Evolutionary conservation across 768 basidiomycete species (phyloP).

Genomic region (Xerocomus spinulosus): DNA sequence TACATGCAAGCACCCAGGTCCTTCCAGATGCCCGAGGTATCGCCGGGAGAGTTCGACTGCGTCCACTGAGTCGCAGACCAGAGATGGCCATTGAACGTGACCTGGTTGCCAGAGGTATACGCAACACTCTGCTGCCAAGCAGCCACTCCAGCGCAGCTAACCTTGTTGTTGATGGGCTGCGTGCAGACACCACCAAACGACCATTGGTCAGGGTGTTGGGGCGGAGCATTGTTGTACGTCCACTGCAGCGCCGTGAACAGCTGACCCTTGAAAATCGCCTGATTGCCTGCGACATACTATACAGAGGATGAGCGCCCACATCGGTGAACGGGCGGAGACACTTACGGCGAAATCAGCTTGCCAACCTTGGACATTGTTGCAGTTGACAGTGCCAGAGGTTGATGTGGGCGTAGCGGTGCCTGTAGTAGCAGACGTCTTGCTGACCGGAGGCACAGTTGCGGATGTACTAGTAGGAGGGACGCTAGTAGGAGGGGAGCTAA

Average conservation of each 20-base stretch:
- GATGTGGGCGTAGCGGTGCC: not conserved
- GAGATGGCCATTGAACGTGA: slow-evolving; percentile 11
- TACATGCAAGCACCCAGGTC: slow-evolving; percentile 20
- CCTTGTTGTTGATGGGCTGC: slow-evolving; percentile 24
- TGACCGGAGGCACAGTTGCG: too few relatives aligned
- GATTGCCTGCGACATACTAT: slow-evolving; percentile 23
- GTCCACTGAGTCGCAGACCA: slow-evolving; percentile 28
- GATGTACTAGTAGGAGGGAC: not conserved
- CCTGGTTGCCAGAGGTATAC: slow-evolving; percentile 16
- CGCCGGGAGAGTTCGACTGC: slow-evolving; percentile 17
- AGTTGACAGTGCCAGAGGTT: not conserved
- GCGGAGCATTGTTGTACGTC: slow-evolving; percentile 21
- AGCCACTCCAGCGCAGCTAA: slow-evolving; percentile 15
- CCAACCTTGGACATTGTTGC: slow-evolving; percentile 21
- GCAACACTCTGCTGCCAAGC: slow-evolving; percentile 17
- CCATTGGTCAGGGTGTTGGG: slow-evolving; percentile 18
- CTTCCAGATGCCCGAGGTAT: slow-evolving; percentile 25
- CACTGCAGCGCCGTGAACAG: slow-evolving; percentile 26
- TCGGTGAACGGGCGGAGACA: not conserved
- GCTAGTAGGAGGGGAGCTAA: not conserved
- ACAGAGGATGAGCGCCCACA: not conserved
- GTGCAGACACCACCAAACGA: not conserved
- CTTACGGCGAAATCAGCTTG: slow-evolving; percentile 21
- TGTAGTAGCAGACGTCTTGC: not conserved
- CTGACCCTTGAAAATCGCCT: slow-evolving; percentile 19